Conservation (phyloP, 73 alveolate species). For the Tetrahymena malaccensis region DNA sequence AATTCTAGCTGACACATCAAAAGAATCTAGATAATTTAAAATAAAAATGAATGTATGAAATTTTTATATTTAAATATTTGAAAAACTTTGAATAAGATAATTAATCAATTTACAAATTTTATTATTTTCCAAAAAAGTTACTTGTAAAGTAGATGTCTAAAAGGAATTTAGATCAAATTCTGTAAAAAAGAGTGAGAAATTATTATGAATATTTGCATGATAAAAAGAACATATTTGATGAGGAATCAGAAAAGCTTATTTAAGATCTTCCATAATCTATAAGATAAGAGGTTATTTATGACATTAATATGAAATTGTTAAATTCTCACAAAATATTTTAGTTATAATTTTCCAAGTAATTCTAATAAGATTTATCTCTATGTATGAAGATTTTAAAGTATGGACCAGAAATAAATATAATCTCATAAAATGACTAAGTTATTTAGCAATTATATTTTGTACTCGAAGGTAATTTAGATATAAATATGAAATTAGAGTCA, state of each 20-base stretch:
- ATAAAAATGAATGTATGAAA: constrained; percentile 41
- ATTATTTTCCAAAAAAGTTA: constrained; percentile 33
- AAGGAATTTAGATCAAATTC: not conserved
- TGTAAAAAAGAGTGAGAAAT: constrained; percentile 48
- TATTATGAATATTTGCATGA: constrained; percentile 62
- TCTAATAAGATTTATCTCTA: constrained; percentile 18
- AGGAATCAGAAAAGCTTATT: constrained; percentile 44
- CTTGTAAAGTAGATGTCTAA: constrained; percentile 42
- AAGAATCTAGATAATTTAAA: constrained; percentile 6
- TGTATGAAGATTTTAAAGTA: constrained; percentile 52
- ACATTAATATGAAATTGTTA: constrained; percentile 31
- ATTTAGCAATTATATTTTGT: not conserved
- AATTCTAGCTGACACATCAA: constrained; percentile 9
- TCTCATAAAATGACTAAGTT: constrained; percentile 60
- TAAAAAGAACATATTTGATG: constrained; percentile 34
- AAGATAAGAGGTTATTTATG: constrained; percentile 40
- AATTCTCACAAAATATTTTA: constrained; percentile 16
- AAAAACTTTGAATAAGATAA: no score
- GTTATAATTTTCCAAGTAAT: constrained; percentile 1
- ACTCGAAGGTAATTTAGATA: constrained; percentile 1
- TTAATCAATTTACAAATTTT: no score
- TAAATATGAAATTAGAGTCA: constrained; percentile 22
- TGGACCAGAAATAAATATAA: constrained; percentile 69
- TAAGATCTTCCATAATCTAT: constrained; percentile 7
- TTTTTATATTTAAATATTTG: no score